Evolutionary conservation across 805 yeast genomes (phyloP), one percentile per base, ranked within the genome.

Genomic region (Hermanozyma aechmeae): DNA sequence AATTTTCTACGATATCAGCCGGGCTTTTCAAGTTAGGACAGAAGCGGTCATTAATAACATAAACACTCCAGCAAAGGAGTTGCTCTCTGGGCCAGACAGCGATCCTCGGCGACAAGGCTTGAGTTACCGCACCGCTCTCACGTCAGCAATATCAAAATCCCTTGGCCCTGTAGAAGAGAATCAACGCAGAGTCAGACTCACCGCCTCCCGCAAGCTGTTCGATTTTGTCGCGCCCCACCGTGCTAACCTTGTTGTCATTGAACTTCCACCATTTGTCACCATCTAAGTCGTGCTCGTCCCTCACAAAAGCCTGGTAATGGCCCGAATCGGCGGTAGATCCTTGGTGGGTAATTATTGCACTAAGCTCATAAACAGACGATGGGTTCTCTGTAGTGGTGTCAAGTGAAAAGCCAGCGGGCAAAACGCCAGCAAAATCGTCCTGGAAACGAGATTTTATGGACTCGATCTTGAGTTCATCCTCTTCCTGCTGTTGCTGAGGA

Each of bases 301-400:
- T 77, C 11, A 81, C 78, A 58, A 83, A 92, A 16, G 89, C 77
- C 58, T 87, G 96, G 56, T 92, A 92, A 57, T 92, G 99, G 12
- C 99, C 99, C 16, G 95, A 80, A 53, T 92, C 97, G 0, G 97
- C 96, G 25, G 87, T 76, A 6, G 95, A 77, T 28, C 99, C 99
- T 48, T 79, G 81, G 58, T 92, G 99, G 1, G 97, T 85, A 35
- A 92, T 74, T 15, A 92, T 73, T 2, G 94, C 85, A 22, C 65
- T 61, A 40, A 92, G 70, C 40, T 85, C 86, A 50, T 92, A 92
- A 22, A 92, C 72, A 1, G 92, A 84, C 1, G 93, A 77, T 5
- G 94, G 89, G 48, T 89, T 86, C 46, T 81, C 85, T 13, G 87
- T 83, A 6, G 65, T 58, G 11, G 43, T 45, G 3, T 49, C 49